phyloP scores from a whole-genome alignment of 108 stramenopile species.

The Fragilaria crotonensis region DNA sequence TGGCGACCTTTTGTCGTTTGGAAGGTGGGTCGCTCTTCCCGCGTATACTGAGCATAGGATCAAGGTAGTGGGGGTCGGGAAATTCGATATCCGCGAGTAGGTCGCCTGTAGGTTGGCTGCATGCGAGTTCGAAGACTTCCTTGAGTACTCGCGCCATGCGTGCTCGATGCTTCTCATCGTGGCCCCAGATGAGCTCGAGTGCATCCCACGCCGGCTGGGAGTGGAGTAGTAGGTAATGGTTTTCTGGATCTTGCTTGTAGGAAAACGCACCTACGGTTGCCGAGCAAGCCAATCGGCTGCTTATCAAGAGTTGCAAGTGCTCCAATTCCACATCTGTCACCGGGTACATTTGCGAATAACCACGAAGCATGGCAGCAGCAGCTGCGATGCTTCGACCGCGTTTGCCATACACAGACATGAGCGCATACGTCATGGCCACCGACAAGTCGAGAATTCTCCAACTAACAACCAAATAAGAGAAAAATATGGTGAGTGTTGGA shows the following conservation, averaged over 20 bases:
- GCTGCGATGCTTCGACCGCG: slow-evolving; percentile 52
- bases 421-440: slow-evolving; percentile 81
- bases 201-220: slow-evolving; percentile 82
- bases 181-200: slow-evolving; percentile 67
- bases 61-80: slow-evolving; percentile 63
- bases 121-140: slow-evolving; percentile 50
- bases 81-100: slow-evolving; percentile 50
- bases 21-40: too few species aligned
- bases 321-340: slow-evolving; percentile 55
- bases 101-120: slow-evolving; percentile 11
- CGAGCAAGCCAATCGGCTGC: slow-evolving; percentile 68
- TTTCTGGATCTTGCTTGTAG: slow-evolving; percentile 70
- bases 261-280: slow-evolving; percentile 78
- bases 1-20: slow-evolving; percentile 2
- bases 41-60: too few species aligned
- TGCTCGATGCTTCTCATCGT: slow-evolving; percentile 25
- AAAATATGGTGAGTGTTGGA: slow-evolving; percentile 48
- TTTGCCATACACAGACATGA: slow-evolving; percentile 72
- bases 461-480: slow-evolving; percentile 26
- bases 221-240: slow-evolving; percentile 80
- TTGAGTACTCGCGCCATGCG: slow-evolving; percentile 29
- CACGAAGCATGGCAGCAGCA: slow-evolving; percentile 71
- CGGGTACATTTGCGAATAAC: slow-evolving; percentile 54
- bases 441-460: slow-evolving; percentile 82
- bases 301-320: slow-evolving; percentile 63